Base-by-base conservation (phyloP, 352 stramenopile species). In the Pythium phragmitis region DNA sequence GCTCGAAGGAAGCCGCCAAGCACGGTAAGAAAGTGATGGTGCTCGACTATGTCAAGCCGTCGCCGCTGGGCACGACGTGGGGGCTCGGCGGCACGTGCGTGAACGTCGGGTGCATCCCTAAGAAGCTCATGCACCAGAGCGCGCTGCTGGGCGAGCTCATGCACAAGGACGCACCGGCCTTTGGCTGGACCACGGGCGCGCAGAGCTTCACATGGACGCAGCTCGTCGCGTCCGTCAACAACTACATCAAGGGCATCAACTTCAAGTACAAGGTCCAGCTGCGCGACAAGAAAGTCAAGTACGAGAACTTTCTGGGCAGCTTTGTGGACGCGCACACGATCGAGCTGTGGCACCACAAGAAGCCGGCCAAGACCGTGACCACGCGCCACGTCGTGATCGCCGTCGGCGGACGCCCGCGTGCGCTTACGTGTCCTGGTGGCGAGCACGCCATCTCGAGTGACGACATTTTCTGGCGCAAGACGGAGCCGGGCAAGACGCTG, bases 101-200 rank as follows among this genome's bases (percentile, higher is more conserved):
- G 59, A 99, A 99, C 74, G 97, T 99, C 6, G 97, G 97, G 17
- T 99, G 98, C 67, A 99, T 99, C 69, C 97, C 98, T 28, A 99
- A 99, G 80, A 99, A 99, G 74, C 80, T 99, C 14, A 99, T 99
- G 91, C 97, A 99, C 70, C 90, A 98, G 69, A 97, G 95, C 63
- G 88, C 95, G 39, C 62, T 98, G 34, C 79, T 99, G 4, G 87
- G 92, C 52, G 92, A 98, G 63, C 60, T 80, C 11, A 76, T 98
- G 45, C 78, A 92, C 60, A 80, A 89, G 49, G 96, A 98, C 73
- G 69, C 75, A 14, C 74, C 79, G 19, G 76, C 78, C 42, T 98
- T 97, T 64, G 96, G 96, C 49, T 98, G 97, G 82, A 76, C 68
- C 23, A 61, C 69, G 2, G 49, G 61, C 41, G 51, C 80, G 42